phyloP scores from a whole-genome alignment of 768 basidiomycete species.

The Tricholoma terreum region DNA sequence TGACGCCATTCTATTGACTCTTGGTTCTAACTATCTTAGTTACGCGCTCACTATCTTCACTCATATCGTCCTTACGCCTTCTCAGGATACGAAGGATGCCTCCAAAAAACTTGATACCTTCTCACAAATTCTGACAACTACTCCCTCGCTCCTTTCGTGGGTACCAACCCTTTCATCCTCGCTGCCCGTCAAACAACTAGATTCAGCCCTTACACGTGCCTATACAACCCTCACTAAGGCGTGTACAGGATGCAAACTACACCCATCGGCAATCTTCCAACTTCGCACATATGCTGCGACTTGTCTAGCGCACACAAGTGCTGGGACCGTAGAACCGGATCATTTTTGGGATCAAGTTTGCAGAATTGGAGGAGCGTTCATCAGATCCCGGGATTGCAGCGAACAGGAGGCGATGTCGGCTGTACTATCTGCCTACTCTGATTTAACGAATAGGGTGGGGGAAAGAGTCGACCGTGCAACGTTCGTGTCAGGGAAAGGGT shows the following conservation, averaged over 20 bases:
- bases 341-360: slow-evolving; percentile 71
- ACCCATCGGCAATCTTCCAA: slow-evolving; percentile 25
- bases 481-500: slow-evolving; percentile 51
- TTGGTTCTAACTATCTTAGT: slow-evolving; percentile 59
- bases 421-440: slow-evolving; percentile 43
- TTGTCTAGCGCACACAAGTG: slow-evolving; percentile 44
- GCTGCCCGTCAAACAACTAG: slow-evolving; percentile 52
- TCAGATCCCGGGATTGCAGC: slow-evolving; percentile 29
- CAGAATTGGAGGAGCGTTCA: slow-evolving; percentile 46
- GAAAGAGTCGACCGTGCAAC: slow-evolving; percentile 27
- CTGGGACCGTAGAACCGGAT: slow-evolving; percentile 44
- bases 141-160: slow-evolving; percentile 50
- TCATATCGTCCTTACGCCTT: slow-evolving; percentile 17
- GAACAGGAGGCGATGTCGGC: slow-evolving; percentile 32
- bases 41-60: slow-evolving; percentile 48
- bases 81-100: neutral
- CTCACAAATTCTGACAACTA: slow-evolving; percentile 25
- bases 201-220: slow-evolving; percentile 54
- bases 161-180: slow-evolving; percentile 37
- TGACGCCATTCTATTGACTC: slow-evolving; percentile 40
- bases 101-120: slow-evolving; percentile 19
- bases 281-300: slow-evolving; percentile 45
- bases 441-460: slow-evolving; percentile 41
- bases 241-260: slow-evolving; percentile 20
- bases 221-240: slow-evolving; percentile 54